Base-by-base conservation (phyloP, 116 monocot species). In the Posidonia oceanica region DNA sequence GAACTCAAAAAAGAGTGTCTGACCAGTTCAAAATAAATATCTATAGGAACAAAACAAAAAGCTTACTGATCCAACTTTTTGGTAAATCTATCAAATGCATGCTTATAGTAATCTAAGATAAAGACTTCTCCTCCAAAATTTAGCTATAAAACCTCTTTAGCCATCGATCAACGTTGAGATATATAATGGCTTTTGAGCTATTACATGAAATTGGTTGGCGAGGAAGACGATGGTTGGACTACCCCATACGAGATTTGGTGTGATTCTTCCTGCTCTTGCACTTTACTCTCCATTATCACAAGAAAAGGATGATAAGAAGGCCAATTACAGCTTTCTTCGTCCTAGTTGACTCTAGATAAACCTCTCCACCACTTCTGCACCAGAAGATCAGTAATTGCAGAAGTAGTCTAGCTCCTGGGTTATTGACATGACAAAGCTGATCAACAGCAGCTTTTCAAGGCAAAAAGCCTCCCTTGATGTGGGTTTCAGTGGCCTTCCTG, bases 201-300 rank as follows among this genome's bases (percentile, higher is more conserved):
- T 69, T 85, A 91, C 87, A 87, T 83, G 91, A 83, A 85, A 71
- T 70, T 81, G 16, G 53, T 77, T 68, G 83, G 85, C 65, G 82
- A 72, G 79, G 88, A 85, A 63, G 85, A 81, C 37, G 85, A 83
- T 0, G 91, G 69, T 36, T 82, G 78, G 64, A 78, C 72, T 75
- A 80, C 81, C 62, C 81, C 83, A 40, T 81, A 82, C n/a, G 88
- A 83, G 42, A 88, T 85, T 36, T 83, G 81, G 36, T 83, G 80
- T 76, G 84, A 71, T 22, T 81, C 77, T 13, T 72, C 79, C 36
- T 79, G 80, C 61, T 38, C 39, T 41, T 18, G 17, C 40, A 8
- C 41, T 11, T 51, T 42, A 11, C 65, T 41, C 65, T 65, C 65
- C 65, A 65, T 42, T 41, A 1, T 17, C n/a, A 42, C 17, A 58